These are phyloP conservation scores for Phaeolepiota aurea DNA, from an alignment of 768 basidiomycete species.

Conservation along the genomic window DNA sequence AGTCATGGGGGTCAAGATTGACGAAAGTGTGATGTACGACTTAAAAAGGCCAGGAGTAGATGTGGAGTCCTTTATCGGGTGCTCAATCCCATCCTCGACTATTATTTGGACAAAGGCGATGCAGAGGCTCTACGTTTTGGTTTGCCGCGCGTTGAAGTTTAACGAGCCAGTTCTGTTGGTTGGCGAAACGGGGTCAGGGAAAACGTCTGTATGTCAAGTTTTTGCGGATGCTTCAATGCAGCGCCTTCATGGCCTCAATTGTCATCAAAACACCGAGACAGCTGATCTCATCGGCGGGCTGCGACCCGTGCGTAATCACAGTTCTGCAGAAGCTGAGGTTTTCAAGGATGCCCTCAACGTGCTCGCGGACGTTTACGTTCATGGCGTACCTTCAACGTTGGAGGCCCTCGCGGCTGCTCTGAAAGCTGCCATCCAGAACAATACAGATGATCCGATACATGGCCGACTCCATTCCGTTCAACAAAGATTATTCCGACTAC, in stretches of 20 bases:
- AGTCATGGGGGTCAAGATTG: slow-evolving; percentile 80
- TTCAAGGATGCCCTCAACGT: slow-evolving; percentile 30
- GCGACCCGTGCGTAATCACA: slow-evolving; percentile 77
- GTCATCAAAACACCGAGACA: slow-evolving; percentile 98
- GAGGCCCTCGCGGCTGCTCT: slow-evolving; percentile 19
- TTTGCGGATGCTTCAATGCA: slow-evolving; percentile 62
- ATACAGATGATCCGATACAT: slow-evolving; percentile 17
- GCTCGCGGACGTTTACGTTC: slow-evolving; percentile 34
- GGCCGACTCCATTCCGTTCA: slow-evolving; percentile 31
- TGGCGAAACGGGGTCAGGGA: slow-evolving; percentile 95
- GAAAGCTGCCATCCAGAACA: slow-evolving; percentile 16
- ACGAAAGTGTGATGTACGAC: slow-evolving; percentile 64
- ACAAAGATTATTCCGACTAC: slow-evolving; percentile 36
- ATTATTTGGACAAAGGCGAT: slow-evolving; percentile 92
- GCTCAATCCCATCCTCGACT: slow-evolving; percentile 40
- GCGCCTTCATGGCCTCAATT: slow-evolving; percentile 71
- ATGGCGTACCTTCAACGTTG: slow-evolving; percentile 11
- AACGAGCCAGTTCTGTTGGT: slow-evolving; percentile 94
- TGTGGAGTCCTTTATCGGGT: slow-evolving; percentile 43
- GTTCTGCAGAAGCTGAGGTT: slow-evolving; percentile 41
- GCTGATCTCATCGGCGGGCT: slow-evolving; percentile 93
- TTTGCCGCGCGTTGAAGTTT: slow-evolving; percentile 77
- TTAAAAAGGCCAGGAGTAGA: slow-evolving; percentile 33
- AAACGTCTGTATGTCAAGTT: slow-evolving; percentile 93
- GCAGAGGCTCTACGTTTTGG: slow-evolving; percentile 80